Percentiles rank a stretch among this genome's conserved stretches.
phyloP scores from a whole-genome alignment of 257 asterid species.

The Capsicum rhomboideum region DNA sequence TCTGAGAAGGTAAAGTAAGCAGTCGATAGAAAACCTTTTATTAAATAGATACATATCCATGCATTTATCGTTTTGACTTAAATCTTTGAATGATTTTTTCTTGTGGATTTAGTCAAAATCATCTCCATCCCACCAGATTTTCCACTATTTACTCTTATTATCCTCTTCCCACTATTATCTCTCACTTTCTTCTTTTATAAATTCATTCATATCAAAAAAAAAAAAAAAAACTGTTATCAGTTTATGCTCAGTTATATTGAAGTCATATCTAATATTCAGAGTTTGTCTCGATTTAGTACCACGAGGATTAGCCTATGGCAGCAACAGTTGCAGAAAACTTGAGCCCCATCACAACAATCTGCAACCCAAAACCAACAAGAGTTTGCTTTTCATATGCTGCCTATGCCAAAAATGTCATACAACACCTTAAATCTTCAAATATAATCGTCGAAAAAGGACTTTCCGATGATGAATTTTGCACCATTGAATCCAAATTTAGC shows the following conservation, averaged over 20 bases:
- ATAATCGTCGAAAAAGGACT: slow-evolving; percentile 70
- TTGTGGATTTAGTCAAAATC: not conserved
- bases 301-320: slow-evolving; percentile 12
- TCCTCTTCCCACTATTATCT: not conserved
- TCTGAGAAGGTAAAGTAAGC: too few relatives aligned
- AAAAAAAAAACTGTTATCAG: not conserved
- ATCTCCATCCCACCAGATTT: not conserved
- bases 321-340: slow-evolving; percentile 10
- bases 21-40: too few relatives aligned
- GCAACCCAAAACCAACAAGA: slow-evolving; percentile 30
- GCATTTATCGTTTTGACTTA: not conserved
- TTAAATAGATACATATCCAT: not conserved
- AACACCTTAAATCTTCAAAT: slow-evolving; percentile 36
- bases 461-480: slow-evolving; percentile 47
- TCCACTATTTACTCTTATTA: not conserved
- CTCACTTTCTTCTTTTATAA: not conserved
- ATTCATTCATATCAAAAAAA: not conserved
- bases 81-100: not conserved
- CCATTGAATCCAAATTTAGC: slow-evolving; percentile 37
- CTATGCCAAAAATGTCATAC: slow-evolving; percentile 63
- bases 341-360: slow-evolving; percentile 2
- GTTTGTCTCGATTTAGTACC: too few relatives aligned
- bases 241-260: not conserved
- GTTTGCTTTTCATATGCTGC: slow-evolving; percentile 92
- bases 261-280: not conserved